These are phyloP conservation scores for Sclerotinia borealis DNA, from an alignment of 2,329 filamentous ascomycete species.

Conservation along the genomic window DNA sequence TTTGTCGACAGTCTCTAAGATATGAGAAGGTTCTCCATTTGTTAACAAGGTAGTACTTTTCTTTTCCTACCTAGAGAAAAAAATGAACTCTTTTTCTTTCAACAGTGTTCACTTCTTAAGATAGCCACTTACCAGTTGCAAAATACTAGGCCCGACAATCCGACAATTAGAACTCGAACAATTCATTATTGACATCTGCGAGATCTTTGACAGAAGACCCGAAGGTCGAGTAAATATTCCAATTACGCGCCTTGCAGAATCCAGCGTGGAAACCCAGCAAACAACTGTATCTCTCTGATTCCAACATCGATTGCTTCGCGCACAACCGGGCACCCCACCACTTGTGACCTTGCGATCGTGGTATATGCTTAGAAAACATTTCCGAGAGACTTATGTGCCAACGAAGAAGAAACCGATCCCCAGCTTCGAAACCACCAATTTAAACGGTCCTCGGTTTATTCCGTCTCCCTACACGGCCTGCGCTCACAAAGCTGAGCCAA, in stretches of 20 bases:
- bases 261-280: neutral
- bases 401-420: constrained; percentile 31
- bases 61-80: neutral
- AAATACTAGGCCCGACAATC: constrained; percentile 1
- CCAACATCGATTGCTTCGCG: constrained; percentile 6
- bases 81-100: constrained; percentile 2
- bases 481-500: constrained; percentile 24
- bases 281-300: neutral
- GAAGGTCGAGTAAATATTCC: neutral
- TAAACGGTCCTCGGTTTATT: constrained; percentile 17
- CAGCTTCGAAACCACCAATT: constrained; percentile 27
- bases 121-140: constrained; percentile 10
- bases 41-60: neutral
- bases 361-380: constrained; percentile 26
- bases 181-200: neutral
- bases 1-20: neutral
- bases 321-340: constrained; percentile 6
- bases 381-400: constrained; percentile 32
- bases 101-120: constrained; percentile 9
- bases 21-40: neutral
- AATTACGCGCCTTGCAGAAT: neutral
- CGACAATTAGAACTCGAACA: neutral
- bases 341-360: constrained; percentile 15
- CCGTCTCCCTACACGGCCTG: constrained; percentile 17
- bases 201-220: neutral